phyloP scores from a whole-genome alignment of 1,139 yeast genomes.

The Kodamaea derodonti region DNA sequence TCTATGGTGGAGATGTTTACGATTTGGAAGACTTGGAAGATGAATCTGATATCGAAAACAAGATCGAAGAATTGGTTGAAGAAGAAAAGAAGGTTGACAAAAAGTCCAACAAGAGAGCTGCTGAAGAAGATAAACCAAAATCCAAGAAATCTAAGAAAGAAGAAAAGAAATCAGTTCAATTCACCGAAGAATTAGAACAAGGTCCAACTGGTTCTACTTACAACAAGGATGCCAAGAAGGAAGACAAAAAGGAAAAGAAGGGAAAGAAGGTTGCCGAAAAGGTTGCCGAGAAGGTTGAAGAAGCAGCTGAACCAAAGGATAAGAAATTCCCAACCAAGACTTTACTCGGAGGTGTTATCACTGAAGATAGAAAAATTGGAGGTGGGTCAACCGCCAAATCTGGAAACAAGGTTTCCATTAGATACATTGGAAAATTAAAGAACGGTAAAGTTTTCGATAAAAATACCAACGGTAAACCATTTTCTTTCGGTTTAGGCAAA shows the following conservation, averaged over 20 bases:
- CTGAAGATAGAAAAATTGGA: conserved; percentile 91
- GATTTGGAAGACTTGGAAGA: conserved; percentile 64
- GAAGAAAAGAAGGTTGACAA: conserved; percentile 45
- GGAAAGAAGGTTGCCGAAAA: conserved; percentile 16
- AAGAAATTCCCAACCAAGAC: conserved; percentile 65
- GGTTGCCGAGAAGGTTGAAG: conserved; percentile 13
- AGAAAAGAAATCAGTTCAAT: conserved; percentile 72
- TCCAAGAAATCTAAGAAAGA: conserved; percentile 37
- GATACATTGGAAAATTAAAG: conserved; percentile 96
- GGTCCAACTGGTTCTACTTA: conserved; percentile 70
- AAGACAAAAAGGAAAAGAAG: conserved; percentile 12
- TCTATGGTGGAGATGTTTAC: conserved; percentile 38
- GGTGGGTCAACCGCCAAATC: conserved; percentile 84
- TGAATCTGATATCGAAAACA: conserved; percentile 52
- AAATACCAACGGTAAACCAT: conserved; percentile 96
- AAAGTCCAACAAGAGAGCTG: conserved; percentile 32
- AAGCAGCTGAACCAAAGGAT: conserved; percentile 11
- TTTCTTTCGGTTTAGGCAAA: conserved; percentile 83
- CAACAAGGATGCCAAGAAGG: conserved; percentile 21
- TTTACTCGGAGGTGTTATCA: conserved; percentile 85
- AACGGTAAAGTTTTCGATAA: conserved; percentile 96
- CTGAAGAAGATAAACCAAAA: conserved; percentile 34
- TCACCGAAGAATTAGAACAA: conserved; percentile 86
- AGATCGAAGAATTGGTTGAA: conserved; percentile 59
- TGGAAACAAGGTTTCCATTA: conserved; percentile 89